Base-by-base conservation (phyloP, 164 flowering plant species). In the Cinnamomum chago region DNA sequence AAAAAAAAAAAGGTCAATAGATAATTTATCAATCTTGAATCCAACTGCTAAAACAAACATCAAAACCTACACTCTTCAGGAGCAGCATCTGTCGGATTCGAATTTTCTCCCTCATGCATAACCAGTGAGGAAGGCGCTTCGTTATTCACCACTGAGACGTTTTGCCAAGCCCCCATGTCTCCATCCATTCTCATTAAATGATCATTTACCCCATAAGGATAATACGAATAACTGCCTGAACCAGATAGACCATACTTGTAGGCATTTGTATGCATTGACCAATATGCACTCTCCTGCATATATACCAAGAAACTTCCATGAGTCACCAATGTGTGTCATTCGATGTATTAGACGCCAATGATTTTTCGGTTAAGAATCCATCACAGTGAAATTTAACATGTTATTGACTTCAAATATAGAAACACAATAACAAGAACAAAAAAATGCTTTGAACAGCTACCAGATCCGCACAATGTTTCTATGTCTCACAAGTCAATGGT, bases 171-270 rank as follows among this genome's bases (percentile, higher is more conserved):
- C 75, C 85, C 83, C 76, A 87, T 78, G 40, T 82, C 74, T 60
- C 83, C 90, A 47, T 84, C 85, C 71, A 75, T 73, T 70, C 79
- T 70, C 23, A 81, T 76, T 6, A 76, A 69, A 71, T 80, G 83
- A 73, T 87, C 85, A 83, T 78, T 73, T 20, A 81, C 81, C 76
- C 77, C 86, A 77, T 83, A 83, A 67, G 81, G 73, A 77, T 84
- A 87, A 77, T 85, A 88, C 28, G 87, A 80, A 72, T 79, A 68
- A 75, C 68, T 82, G 70, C 89, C 89, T 62, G 86, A 75, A 67
- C 89, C 91, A 68, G 86, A 80, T 40, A 70, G 65, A 30, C 89
- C 94, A 82, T 79, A 86, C 77, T 94, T 92, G 79, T 90, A 87
- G 47, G 82, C 76, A 77, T 80, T 86, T 22, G 87, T 69, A 82